A percentile compares a stretch with the other conserved stretches of the same genome.
Conservation (phyloP, 352 stramenopile genomes). For the Phytophthora litchii region DNA sequence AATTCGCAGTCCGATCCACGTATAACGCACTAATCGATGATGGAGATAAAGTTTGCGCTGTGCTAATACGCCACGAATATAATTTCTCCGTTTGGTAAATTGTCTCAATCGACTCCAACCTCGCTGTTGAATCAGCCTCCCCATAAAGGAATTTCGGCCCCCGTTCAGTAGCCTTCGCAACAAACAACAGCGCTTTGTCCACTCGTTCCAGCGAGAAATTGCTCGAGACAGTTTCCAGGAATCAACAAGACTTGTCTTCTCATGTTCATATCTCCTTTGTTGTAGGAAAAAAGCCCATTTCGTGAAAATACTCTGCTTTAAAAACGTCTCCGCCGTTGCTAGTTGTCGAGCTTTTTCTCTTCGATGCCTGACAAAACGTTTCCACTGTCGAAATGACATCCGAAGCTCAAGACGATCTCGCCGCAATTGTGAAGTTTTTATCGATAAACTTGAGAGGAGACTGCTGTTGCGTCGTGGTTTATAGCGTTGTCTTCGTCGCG, state of each 20-base stretch:
- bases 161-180: conserved; percentile 15
- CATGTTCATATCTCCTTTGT: conserved; percentile 10
- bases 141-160: conserved; percentile 29
- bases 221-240: conserved; percentile 25
- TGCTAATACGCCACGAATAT: conserved; percentile 6
- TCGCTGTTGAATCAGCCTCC: conserved; percentile 26
- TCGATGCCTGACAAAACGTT: conserved; percentile 21
- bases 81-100: conserved; percentile 21
- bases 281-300: conserved; percentile 23
- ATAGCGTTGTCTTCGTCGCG: conserved; percentile 2
- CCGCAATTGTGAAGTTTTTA: background rate
- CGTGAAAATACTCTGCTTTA: conserved; percentile 29
- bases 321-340: conserved; percentile 13
- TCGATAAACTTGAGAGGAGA: background rate
- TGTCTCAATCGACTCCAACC: conserved; percentile 38
- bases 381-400: conserved; percentile 42
- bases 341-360: conserved; percentile 21
- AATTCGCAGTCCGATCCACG: conserved; percentile 28
- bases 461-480: conserved; percentile 3
- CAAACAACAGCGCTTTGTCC: conserved; percentile 1
- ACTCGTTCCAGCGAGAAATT: conserved; percentile 6
- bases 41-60: background rate
- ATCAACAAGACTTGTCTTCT: conserved; percentile 22
- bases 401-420: conserved; percentile 12
- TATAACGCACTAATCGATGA: conserved; percentile 2